phyloP scores from a whole-genome alignment of 305 asterid species.

The Solanum hybrid region DNA sequence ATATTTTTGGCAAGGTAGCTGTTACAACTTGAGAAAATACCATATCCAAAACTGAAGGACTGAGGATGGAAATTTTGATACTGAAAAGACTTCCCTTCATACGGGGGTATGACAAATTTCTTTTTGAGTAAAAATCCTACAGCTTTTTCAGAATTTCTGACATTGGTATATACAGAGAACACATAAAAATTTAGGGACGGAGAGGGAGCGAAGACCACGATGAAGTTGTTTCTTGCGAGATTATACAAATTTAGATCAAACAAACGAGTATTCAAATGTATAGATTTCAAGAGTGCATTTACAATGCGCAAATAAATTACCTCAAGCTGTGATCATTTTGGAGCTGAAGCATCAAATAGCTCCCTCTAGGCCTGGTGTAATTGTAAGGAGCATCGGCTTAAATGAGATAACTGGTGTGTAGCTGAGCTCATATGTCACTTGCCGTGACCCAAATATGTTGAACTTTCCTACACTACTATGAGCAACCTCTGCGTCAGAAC shows the following conservation, averaged over 20 bases:
- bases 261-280: background rate
- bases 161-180: background rate
- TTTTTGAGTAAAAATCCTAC: background rate
- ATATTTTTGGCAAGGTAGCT: background rate
- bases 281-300: background rate
- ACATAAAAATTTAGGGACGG: background rate
- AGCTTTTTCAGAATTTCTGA: background rate
- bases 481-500: slow-evolving; percentile 95
- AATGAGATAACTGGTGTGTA: slow-evolving; percentile 62
- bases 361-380: slow-evolving; percentile 32
- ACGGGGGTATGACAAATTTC: background rate
- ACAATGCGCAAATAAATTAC: slow-evolving; percentile 27
- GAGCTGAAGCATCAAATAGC: slow-evolving; percentile 28
- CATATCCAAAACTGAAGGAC: background rate
- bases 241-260: background rate
- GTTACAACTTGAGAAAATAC: background rate
- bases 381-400: slow-evolving; percentile 33
- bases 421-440: slow-evolving; percentile 71
- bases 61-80: background rate
- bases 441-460: slow-evolving; percentile 65
- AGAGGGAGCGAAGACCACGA: background rate
- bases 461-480: slow-evolving; percentile 62
- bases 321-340: slow-evolving; percentile 11
- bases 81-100: background rate
- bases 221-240: background rate